Base-by-base conservation (phyloP, 208 protist species). In the Herpetomonas muscarum region DNA sequence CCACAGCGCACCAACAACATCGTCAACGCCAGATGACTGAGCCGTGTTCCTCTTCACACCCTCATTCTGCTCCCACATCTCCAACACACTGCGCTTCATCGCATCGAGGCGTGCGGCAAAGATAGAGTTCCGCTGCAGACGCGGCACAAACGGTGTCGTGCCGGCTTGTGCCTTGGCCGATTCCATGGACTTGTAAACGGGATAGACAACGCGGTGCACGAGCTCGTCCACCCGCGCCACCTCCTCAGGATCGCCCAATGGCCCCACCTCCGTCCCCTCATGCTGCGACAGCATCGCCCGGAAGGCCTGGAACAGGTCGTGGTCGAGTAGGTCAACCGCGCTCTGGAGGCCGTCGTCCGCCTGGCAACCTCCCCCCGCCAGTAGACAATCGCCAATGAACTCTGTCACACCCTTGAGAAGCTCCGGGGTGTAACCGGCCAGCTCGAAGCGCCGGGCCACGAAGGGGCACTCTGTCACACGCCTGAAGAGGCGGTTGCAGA, bases 41-140 rank as follows among this genome's bases (percentile, higher is more conserved):
- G n/a, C n/a, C n/a, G n/a, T n/a, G n/a, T n/a, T n/a, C n/a, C n/a
- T n/a, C n/a, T n/a, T n/a, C n/a, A n/a, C n/a, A n/a, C n/a, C n/a
- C n/a, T n/a, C n/a, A n/a, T n/a, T n/a, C n/a, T n/a, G n/a, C n/a
- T n/a, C n/a, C n/a, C n/a, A n/a, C n/a, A n/a, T n/a, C n/a, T n/a
- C n/a, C n/a, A n/a, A n/a, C n/a, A n/a, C n/a, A n/a, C n/a, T n/a
- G n/a, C n/a, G n/a, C n/a, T n/a, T 22, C 44, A 85, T 54, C 19
- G 70, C 57, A 1, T 74, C 49, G 17, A 28, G 47, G n/a, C 74
- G 74, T 7, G 70, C 26, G 17, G 74, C 45, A 59, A 84, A 87
- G 37, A 92, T 67, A 17, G 85, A 74, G 47, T 92, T 92, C 39
- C 76, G 61, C 41, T 82, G 76, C 22, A 82, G 45, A 2, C 85